Evolutionary conservation across 2,329 filamentous ascomycete genomes (phyloP), one percentile per base, ranked within the genome.

Genomic region (Colletotrichum paranaense): DNA sequence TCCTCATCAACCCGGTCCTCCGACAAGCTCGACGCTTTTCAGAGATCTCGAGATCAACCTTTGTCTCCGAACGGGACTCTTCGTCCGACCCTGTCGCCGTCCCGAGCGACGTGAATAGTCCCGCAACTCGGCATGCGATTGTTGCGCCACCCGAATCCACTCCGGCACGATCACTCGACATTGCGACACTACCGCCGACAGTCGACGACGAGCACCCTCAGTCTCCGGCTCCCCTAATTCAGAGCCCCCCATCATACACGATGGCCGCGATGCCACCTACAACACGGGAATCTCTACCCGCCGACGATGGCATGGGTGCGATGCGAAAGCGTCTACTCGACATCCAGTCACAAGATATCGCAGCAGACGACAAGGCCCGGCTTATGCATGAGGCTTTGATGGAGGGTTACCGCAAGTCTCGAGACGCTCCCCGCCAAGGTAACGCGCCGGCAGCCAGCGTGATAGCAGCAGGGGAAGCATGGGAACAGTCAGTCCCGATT

Each of bases 231-330:
- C 16, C 62, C 55, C 42, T 59, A 72, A 55, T 38, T 53, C 35
- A 64, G 28, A 24, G 12, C 68, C 32, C 62, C 68, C 28, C 62
- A 66, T 49, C 60, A 6, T 55, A 28, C 19, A 67, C 62, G n/a
- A 67, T 59, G n/a, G 49, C 59, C 28, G 49, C 72, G 19, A 71
- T 67, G 63, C 57, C 55, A 24, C 42, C 67, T 22, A 58, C 28
- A 14, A 62, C 55, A 42, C n/a, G 60, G 62, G 67, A 60, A 58
- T 73, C 80, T 53, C 80, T 95, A 53, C 93, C 94, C 1, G 94
- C 92, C 79, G 93, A 96, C 78, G 94, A 97, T 85, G 94, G 94
- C 57, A 95, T 94, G 92, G 86, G 88, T 22, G 82, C 84, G 67
- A 81, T 96, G 77, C 88, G 94, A 77, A 87, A 85, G 75, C 90